phyloP scores from a whole-genome alignment of 768 basidiomycete species.

The Paxillus ammoniavirescens region DNA sequence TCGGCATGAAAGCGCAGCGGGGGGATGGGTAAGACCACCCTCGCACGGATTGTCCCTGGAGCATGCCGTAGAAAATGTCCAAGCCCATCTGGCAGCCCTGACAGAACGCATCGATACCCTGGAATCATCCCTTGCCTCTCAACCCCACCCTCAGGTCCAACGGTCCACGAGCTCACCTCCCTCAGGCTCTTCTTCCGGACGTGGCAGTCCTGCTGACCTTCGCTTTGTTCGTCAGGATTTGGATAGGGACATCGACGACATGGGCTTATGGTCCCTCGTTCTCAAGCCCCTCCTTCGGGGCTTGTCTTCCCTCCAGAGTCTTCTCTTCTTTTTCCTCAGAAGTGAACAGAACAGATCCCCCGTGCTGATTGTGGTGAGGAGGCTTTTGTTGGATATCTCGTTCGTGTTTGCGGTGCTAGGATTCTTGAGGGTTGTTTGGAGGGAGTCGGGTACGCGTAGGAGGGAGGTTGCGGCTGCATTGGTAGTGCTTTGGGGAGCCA shows the following conservation, averaged over 20 bases:
- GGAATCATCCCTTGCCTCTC: constrained; percentile 40
- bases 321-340: constrained; percentile 57
- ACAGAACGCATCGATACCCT: constrained; percentile 78
- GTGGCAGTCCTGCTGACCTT: constrained; percentile 42
- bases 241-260: constrained; percentile 73
- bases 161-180: constrained; percentile 41
- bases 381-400: constrained; percentile 75
- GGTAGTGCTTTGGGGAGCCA: constrained; percentile 64
- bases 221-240: constrained; percentile 22
- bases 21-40: constrained; percentile 38
- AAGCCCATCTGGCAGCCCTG: constrained; percentile 78
- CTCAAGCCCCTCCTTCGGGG: constrained; percentile 61
- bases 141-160: constrained; percentile 31
- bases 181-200: constrained; percentile 38
- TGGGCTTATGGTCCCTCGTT: constrained; percentile 81
- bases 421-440: constrained; percentile 61
- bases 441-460: constrained; percentile 64
- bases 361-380: constrained; percentile 62
- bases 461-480: constrained; percentile 68
- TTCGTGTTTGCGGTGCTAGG: constrained; percentile 68
- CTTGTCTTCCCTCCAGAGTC: constrained; percentile 44
- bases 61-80: constrained; percentile 74
- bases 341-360: constrained; percentile 60
- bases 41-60: constrained; percentile 52
- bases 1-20: constrained; percentile 34